Percentiles rank a stretch among this genome's conserved stretches.
Evolutionary conservation across 306 rosid genomes (phyloP).

Genomic region (Malus orientalis): DNA sequence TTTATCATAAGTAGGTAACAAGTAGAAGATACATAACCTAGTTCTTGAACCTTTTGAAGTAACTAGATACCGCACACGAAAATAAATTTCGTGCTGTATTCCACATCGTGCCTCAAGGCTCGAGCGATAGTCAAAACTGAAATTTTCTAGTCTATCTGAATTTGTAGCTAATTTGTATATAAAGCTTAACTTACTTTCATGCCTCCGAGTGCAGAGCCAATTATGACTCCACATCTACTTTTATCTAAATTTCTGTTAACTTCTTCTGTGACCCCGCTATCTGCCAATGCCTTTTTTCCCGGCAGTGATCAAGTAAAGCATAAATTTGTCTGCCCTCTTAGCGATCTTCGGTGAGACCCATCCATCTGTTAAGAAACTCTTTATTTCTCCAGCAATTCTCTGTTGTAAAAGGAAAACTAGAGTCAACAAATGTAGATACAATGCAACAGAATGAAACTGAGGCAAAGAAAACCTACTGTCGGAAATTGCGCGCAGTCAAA

Average conservation of each 20-base stretch:
- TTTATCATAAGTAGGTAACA: background rate
- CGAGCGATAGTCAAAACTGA: background rate
- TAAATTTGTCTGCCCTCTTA: conserved; percentile 68
- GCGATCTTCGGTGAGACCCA: conserved; percentile 64
- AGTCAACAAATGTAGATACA: background rate
- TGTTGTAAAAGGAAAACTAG: conserved; percentile 7
- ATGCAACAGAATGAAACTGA: background rate
- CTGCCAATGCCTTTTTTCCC: conserved; percentile 69
- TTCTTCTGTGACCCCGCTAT: conserved; percentile 61
- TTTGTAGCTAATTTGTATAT: background rate
- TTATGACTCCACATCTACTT: conserved; percentile 61
- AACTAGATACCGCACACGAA: background rate
- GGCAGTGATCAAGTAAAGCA: conserved; percentile 68
- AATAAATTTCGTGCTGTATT: background rate
- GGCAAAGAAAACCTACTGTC: conserved; percentile 30
- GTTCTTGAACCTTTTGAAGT: background rate
- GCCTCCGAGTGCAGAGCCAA: conserved; percentile 79
- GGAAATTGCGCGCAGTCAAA: conserved; percentile 69
- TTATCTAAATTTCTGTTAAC: conserved; percentile 47
- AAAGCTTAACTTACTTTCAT: conserved; percentile 44
- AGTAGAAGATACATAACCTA: background rate
- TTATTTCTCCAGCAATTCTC: conserved; percentile 84
- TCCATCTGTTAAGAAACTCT: conserved; percentile 62
- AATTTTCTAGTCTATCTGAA: background rate
- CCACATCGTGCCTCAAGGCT: background rate